Base-by-base conservation (phyloP, 2,329 filamentous ascomycete genomes). In the Fusarium euwallaceae region DNA sequence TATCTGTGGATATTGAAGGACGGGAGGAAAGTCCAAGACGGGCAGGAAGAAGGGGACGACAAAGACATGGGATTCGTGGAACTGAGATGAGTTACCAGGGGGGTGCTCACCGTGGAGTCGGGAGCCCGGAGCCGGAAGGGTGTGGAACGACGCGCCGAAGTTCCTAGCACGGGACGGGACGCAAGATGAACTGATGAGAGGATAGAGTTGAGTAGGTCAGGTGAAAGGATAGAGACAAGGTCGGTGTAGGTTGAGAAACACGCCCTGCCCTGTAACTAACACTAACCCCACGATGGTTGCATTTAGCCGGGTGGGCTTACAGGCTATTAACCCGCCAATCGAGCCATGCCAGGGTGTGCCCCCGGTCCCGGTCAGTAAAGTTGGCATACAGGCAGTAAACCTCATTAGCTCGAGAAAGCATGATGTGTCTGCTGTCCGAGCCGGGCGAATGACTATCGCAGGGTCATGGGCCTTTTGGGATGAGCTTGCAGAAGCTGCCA, bases 121-220 rank as follows among this genome's bases (percentile, higher is more conserved):
- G 43, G 53, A 36, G 39, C 41, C 60, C 58, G 32, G 53, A 36
- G 48, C 20, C 29, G 29, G 43, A 12, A 45, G 43, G 24, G 22
- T 10, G 61, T 75, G 76, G 76, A 75, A 72, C 58, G 60, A 61
- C 76, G 76, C 64, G 74, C 75, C 76, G 76, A 75, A 71, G 32
- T 74, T 61, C 76, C 76, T 78, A 78, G 76, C 53, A 71, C 64
- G 32, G 34, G 55, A 48, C 43, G 43, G 14, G 43, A 66, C 34
- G 53, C 67, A 45, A 58, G 39, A 36, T 56, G 64, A 48, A 48
- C 45, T 37, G 34, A 59, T 48, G 39, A 53, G 24, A 34, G 27
- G 22, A 16, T 24, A 45, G 20, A 37, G 43, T 41, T 29, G 17
- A 29, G 27, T 22, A 7, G 34, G 64, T 41, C 56, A 39, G 56